Conservation (phyloP, 2,329 filamentous ascomycete species). For the Seiridium unicorne region DNA sequence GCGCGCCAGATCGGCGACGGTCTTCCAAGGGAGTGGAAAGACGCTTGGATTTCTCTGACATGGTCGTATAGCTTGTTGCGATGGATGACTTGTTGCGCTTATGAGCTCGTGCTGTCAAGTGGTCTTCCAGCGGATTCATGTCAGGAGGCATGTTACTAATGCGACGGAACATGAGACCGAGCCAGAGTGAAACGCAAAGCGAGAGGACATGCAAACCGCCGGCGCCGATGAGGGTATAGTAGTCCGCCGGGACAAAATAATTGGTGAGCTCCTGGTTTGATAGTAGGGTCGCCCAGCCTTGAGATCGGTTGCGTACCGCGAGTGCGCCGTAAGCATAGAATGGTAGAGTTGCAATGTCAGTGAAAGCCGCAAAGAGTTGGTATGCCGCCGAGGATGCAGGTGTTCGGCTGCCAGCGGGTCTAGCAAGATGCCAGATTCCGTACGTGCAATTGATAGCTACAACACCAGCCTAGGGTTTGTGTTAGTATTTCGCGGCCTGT, state of each 20-base stretch:
- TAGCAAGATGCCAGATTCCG: constrained; percentile 75
- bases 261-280: constrained; percentile 51
- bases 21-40: constrained; percentile 44
- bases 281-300: constrained; percentile 68
- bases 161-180: constrained; percentile 76
- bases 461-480: constrained; percentile 64
- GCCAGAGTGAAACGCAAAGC: constrained; percentile 68
- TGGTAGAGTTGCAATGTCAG: constrained; percentile 60
- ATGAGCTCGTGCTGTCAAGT: constrained; percentile 73
- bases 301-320: constrained; percentile 40
- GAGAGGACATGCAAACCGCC: constrained; percentile 71
- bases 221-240: constrained; percentile 63
- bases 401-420: constrained; percentile 68
- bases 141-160: constrained; percentile 84
- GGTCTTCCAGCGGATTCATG: constrained; percentile 89
- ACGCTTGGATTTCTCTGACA: constrained; percentile 58
- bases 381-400: constrained; percentile 84
- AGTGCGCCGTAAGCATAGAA: constrained; percentile 57
- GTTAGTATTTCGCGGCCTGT: not conserved
- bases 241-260: constrained; percentile 64
- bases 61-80: constrained; percentile 40
- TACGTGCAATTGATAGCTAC: constrained; percentile 72
- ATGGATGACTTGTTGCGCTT: constrained; percentile 70
- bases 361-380: constrained; percentile 75
- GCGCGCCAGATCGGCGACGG: constrained; percentile 40